Evolutionary conservation across 2,329 filamentous ascomycete species (phyloP), one percentile per base, ranked within the genome.

Genomic region (Pseudogymnoascus sp.): DNA sequence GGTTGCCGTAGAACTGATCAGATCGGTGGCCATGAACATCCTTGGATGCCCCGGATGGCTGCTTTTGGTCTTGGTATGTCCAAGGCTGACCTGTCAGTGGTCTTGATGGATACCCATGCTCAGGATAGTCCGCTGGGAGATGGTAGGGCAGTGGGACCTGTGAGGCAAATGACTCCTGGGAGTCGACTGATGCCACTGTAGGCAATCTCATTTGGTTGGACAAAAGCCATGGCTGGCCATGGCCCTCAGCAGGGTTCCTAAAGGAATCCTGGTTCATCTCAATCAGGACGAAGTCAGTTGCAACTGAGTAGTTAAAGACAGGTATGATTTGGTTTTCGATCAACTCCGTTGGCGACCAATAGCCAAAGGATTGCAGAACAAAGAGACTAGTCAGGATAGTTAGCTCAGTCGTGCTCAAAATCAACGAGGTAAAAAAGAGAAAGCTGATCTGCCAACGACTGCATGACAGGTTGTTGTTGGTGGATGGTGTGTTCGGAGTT

Each of bases 81-180:
- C 42, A 37, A 28, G 43, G 25, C 53, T 60, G 34, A 49, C 31
- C 36, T 63, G 63, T 63, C 16, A 37, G 23, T 14, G 34, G 42
- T 40, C 34, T 37, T 18, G 46, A 38, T 60, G 40, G 14, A 7
- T 40, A 38, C 21, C 8, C 16, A 31, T 43, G 21, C 11, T n/a
- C 60, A 53, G 43, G 60, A 28, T 31, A 18, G 9, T 34, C 36
- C 4, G 40, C 49, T 37, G 59, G 63, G 25, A 68, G 53, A 56
- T 71, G 65, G 40, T 66, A 71, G 9, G 67, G 59, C 11, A 67
- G 42, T 11, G 70, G 70, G 3, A 69, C 63, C 46, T 71, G 70
- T 0, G 69, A 70, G 12, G 62, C 53, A 25, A 71, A 56, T 8
- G 68, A 69, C n/a, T 69, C 68, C 43, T 66, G 61, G 8, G 69